Conservation (phyloP, 2,329 filamentous ascomycete genomes). For the Talaromyces rugulosus region DNA sequence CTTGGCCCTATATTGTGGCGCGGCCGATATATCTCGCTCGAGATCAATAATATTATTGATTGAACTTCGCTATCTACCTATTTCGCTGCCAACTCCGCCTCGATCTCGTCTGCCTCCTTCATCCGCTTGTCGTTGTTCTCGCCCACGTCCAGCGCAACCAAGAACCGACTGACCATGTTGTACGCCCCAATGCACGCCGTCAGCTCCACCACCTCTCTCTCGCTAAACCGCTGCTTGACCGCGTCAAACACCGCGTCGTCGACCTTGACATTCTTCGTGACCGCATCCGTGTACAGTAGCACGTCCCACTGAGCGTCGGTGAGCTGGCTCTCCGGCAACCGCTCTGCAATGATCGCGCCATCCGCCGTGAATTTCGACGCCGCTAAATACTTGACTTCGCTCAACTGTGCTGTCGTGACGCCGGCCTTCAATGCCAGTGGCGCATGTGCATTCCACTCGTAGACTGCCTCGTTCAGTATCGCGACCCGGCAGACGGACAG, state of each 20-base stretch:
- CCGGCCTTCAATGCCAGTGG: constrained; percentile 53
- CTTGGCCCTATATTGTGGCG: not conserved
- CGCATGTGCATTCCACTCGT: constrained; percentile 79
- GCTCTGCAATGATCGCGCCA: constrained; percentile 34
- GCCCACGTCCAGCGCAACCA: constrained; percentile 72
- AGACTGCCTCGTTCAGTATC: constrained; percentile 73
- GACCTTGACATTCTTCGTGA: constrained; percentile 71
- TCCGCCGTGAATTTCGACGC: constrained; percentile 36
- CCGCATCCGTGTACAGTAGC: constrained; percentile 72
- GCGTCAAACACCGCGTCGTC: constrained; percentile 61
- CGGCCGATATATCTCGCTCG: not conserved
- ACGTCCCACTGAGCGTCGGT: constrained; percentile 63
- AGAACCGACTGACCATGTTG: constrained; percentile 80
- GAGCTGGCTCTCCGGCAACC: constrained; percentile 38
- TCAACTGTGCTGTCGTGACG: constrained; percentile 40
- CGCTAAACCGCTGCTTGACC: constrained; percentile 53
- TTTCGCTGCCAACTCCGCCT: constrained; percentile 30
- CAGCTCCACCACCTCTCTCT: constrained; percentile 76
- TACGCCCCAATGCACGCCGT: constrained; percentile 82
- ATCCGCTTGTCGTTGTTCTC: constrained; percentile 50
- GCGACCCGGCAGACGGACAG: constrained; percentile 77
- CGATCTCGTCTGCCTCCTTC: constrained; percentile 65
- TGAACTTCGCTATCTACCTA: not conserved
- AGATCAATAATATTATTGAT: not conserved
- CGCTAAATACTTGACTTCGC: constrained; percentile 51